These are phyloP conservation scores for Penicillium canescens DNA, from an alignment of 495 filamentous ascomycete genomes.

Conservation along the genomic window DNA sequence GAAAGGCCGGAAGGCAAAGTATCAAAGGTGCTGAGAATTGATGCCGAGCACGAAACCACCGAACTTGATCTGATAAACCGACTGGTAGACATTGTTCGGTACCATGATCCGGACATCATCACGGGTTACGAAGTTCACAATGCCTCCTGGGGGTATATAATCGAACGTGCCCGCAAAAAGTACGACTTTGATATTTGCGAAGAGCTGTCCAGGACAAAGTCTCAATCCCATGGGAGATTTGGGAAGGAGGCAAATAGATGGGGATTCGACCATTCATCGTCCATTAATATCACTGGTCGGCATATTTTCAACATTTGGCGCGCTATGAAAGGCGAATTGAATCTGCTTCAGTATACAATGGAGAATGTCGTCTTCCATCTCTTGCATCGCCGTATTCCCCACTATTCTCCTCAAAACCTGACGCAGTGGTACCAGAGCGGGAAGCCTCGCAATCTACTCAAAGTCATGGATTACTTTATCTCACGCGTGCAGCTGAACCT, in stretches of 20 bases:
- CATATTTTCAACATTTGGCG: slow-evolving; percentile 98
- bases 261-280: slow-evolving; percentile 90
- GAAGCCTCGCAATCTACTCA: slow-evolving; percentile 66
- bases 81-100: slow-evolving; percentile 83
- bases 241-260: slow-evolving; percentile 85
- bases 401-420: slow-evolving; percentile 75
- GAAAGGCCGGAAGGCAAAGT: slow-evolving; percentile 53
- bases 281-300: slow-evolving; percentile 82
- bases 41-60: slow-evolving; percentile 70
- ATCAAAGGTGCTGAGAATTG: slow-evolving; percentile 47
- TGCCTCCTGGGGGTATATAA: slow-evolving; percentile 90
- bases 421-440: slow-evolving; percentile 77
- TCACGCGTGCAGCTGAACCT: slow-evolving; percentile 79
- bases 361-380: slow-evolving; percentile 96
- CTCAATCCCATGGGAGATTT: slow-evolving; percentile 74
- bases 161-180: slow-evolving; percentile 81
- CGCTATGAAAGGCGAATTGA: slow-evolving; percentile 89
- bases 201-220: slow-evolving; percentile 86
- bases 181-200: slow-evolving; percentile 90
- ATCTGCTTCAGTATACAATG: slow-evolving; percentile 90
- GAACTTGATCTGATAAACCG: slow-evolving; percentile 83
- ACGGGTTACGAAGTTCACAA: slow-evolving; percentile 96
- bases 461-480: slow-evolving; percentile 76
- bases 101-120: slow-evolving; percentile 86
- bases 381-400: slow-evolving; percentile 85